Conservation (phyloP, 2,329 filamentous ascomycete genomes). For the Clonostachys chloroleuca region DNA sequence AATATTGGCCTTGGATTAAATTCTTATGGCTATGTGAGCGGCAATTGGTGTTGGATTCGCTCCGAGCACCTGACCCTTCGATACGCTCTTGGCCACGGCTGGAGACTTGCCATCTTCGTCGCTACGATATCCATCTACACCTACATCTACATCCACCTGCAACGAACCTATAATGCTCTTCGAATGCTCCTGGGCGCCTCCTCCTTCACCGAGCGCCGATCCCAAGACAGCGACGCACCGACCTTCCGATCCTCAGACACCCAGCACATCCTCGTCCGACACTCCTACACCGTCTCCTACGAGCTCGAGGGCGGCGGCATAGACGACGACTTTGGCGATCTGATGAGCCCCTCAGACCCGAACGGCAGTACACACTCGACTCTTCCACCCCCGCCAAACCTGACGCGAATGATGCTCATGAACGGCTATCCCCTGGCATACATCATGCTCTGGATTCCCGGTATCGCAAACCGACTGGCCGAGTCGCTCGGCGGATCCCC, state of each 20-base stretch:
- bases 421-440: constrained; percentile 30
- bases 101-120: constrained; percentile 33
- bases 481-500: constrained; percentile 4
- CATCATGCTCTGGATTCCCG: constrained; percentile 28
- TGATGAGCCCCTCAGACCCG: not conserved
- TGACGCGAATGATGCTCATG: constrained; percentile 24
- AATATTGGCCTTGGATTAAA: constrained; percentile 5
- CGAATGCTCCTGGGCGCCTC: no score
- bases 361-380: constrained; percentile 1
- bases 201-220: no score
- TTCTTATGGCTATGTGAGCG: constrained; percentile 25
- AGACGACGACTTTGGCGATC: not conserved
- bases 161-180: no score
- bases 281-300: constrained; percentile 4
- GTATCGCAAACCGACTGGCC: constrained; percentile 11
- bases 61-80: constrained; percentile 21
- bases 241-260: not conserved
- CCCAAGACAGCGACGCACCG: no score
- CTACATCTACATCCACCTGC: constrained; percentile 22
- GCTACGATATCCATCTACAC: constrained; percentile 29
- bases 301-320: constrained; percentile 1
- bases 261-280: constrained; percentile 3
- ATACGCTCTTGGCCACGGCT: constrained; percentile 35
- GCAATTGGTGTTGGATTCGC: constrained; percentile 40
- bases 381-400: constrained; percentile 5